Percentiles rank a stretch among this genome's conserved stretches.
These are phyloP conservation scores for Rhodotorula taiwanensis DNA, from an alignment of 768 basidiomycete genomes.

Conservation along the genomic window DNA sequence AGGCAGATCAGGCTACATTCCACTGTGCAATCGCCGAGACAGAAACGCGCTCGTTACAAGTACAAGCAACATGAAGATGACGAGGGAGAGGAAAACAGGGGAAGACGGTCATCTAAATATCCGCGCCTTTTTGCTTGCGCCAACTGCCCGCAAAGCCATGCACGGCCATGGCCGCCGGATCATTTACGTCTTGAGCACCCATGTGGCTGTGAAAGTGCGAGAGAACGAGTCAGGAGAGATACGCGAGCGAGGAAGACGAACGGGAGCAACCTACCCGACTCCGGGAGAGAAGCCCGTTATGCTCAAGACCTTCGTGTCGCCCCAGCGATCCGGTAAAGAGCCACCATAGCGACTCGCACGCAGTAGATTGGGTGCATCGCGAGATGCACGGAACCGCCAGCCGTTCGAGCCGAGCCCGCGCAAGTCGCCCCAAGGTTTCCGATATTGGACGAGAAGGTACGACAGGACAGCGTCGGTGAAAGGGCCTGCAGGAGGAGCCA, in stretches of 20 bases:
- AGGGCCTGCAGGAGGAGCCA: neutral
- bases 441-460: constrained; percentile 45
- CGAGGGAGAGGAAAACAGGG: neutral
- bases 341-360: neutral
- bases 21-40: too few relatives aligned
- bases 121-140: constrained; percentile 31
- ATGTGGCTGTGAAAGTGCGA: constrained; percentile 28
- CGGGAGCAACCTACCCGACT: constrained; percentile 30
- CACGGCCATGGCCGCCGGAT: constrained; percentile 42
- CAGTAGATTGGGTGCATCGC: neutral
- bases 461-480: constrained; percentile 46
- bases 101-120: neutral
- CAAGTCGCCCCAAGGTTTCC: constrained; percentile 46
- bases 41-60: too few relatives aligned
- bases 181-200: constrained; percentile 31
- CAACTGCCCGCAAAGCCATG: constrained; percentile 39
- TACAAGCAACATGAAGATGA: neutral
- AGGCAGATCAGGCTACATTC: too few relatives aligned
- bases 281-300: constrained; percentile 45
- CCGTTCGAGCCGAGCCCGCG: constrained; percentile 37
- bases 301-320: constrained; percentile 48
- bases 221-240: too few relatives aligned
- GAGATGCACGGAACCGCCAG: constrained; percentile 9
- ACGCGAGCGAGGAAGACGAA: neutral
- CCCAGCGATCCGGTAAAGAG: constrained; percentile 39